Percentiles rank a stretch among this genome's conserved stretches.
Conservation (phyloP, 345 rosid species). For the Rhizophora apiculata region DNA sequence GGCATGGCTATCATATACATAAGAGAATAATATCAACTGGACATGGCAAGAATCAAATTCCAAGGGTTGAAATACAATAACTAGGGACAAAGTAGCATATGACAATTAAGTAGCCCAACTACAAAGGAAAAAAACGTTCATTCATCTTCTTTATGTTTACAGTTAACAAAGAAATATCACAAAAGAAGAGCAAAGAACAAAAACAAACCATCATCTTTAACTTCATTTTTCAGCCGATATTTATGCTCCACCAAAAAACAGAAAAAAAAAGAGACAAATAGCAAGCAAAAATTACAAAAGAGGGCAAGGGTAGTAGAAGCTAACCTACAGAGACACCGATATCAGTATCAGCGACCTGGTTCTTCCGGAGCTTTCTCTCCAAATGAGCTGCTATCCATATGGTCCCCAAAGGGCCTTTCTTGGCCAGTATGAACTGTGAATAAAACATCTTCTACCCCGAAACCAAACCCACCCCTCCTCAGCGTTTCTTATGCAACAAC, state of each 20-base stretch:
- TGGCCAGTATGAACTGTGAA: constrained; percentile 98
- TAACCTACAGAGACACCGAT: constrained; percentile 96
- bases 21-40: not conserved
- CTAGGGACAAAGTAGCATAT: not conserved
- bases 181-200: not conserved
- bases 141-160: not conserved
- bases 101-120: not conserved
- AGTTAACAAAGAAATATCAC: not conserved
- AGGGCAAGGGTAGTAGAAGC: constrained; percentile 18
- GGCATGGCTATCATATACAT: too few relatives aligned
- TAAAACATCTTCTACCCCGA: constrained; percentile 67
- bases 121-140: too few relatives aligned
- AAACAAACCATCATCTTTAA: not conserved
- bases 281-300: too few relatives aligned
- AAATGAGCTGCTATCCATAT: constrained; percentile 99
- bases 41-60: not conserved
- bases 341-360: constrained; percentile 99
- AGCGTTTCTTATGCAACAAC: constrained; percentile 23
- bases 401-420: constrained; percentile 99
- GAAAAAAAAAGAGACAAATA: not conserved
- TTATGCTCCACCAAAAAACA: not conserved
- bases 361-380: constrained; percentile 99
- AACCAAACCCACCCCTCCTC: constrained; percentile 25
- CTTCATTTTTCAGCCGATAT: not conserved
- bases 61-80: not conserved